Conservation (phyloP, 179 eudicot genomes). For the Nepenthes alata region DNA sequence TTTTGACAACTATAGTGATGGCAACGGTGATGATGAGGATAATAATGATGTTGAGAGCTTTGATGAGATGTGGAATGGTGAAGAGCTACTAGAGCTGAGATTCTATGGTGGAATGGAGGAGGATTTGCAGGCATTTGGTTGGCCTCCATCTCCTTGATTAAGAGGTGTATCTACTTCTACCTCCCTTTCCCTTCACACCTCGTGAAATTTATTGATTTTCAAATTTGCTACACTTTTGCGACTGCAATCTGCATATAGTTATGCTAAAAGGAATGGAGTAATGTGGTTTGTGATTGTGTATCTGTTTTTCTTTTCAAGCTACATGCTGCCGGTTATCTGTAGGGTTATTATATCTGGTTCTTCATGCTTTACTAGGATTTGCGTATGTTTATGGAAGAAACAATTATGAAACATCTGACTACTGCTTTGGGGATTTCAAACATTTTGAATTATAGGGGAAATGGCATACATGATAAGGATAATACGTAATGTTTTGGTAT, state of each 20-base stretch:
- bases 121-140: slow-evolving; percentile 34
- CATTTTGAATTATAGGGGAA: too few relatives aligned
- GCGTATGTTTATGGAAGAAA: too few relatives aligned
- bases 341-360: too few relatives aligned
- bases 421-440: too few relatives aligned
- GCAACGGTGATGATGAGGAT: neutral
- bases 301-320: too few relatives aligned
- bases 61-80: slow-evolving; percentile 48
- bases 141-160: slow-evolving; percentile 64
- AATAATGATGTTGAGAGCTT: slow-evolving; percentile 22
- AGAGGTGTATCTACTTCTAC: neutral
- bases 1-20: slow-evolving; percentile 10
- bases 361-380: too few relatives aligned
- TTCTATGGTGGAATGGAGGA: slow-evolving; percentile 36
- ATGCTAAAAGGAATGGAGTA: neutral
- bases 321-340: too few relatives aligned
- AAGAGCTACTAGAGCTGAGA: slow-evolving; percentile 37
- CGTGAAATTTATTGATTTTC: neutral
- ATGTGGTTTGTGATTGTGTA: neutral
- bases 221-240: neutral
- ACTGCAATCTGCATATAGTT: neutral
- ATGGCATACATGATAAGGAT: too few relatives aligned
- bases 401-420: too few relatives aligned
- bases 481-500: too few relatives aligned
- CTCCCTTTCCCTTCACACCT: neutral